phyloP scores from a whole-genome alignment of 2,329 filamentous ascomycete genomes.

The Colletotrichum tamarilloi region DNA sequence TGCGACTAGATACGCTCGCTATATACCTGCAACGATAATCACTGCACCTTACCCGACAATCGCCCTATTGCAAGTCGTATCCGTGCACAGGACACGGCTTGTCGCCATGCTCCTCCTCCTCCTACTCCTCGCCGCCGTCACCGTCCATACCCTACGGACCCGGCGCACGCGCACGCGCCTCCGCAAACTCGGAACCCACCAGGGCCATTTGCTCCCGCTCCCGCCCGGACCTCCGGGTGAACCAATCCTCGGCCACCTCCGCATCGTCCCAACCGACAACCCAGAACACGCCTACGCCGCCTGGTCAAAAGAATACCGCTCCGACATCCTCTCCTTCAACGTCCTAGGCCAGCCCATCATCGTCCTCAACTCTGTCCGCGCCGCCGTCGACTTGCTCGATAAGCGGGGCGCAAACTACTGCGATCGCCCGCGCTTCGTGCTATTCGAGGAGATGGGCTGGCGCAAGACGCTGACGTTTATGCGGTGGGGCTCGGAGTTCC shows the following conservation, averaged over 20 bases:
- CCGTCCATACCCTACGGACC: not conserved
- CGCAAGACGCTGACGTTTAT: constrained; percentile 57
- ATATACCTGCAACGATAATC: not conserved
- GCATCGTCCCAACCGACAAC: constrained; percentile 51
- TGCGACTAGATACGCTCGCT: not conserved
- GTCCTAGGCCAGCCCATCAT: constrained; percentile 48
- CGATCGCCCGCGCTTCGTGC: constrained; percentile 55
- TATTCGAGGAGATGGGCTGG: constrained; percentile 58
- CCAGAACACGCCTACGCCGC: constrained; percentile 45
- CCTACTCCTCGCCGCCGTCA: not conserved
- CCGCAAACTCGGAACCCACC: not conserved
- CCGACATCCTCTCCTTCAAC: constrained; percentile 44
- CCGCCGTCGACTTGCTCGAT: constrained; percentile 56
- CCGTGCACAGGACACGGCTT: constrained; percentile 1
- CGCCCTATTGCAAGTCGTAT: not conserved
- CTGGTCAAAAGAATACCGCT: constrained; percentile 61
- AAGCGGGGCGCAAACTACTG: constrained; percentile 56
- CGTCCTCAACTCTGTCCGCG: constrained; percentile 55
- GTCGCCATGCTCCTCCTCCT: constrained; percentile 14
- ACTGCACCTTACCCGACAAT: not conserved
- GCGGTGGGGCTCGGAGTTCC: constrained; percentile 52
- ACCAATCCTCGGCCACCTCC: constrained; percentile 55
- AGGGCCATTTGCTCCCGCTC: constrained; percentile 35
- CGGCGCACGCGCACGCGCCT: not conserved
- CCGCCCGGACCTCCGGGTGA: constrained; percentile 48